Base-by-base conservation (phyloP, 2,329 filamentous ascomycete genomes). In the Penicillium sp. region DNA sequence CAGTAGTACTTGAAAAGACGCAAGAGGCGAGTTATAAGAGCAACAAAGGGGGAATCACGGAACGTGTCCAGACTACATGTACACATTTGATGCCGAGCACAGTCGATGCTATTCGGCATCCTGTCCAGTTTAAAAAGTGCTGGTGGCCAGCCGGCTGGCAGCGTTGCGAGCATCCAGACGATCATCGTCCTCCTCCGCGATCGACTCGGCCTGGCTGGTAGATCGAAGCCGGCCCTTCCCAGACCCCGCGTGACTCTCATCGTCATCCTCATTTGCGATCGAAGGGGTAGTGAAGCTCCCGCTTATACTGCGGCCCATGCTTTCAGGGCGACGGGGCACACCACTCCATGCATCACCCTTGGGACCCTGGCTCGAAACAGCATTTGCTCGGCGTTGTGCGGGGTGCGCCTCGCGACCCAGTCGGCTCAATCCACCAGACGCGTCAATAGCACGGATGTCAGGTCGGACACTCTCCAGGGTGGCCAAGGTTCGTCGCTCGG, bases 331-430 rank as follows among this genome's bases (percentile, higher is more conserved):
- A 55, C 94, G 84, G 29, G 92, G 90, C 23, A 97, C 91, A 51
- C 94, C 94, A 65, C 91, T 96, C 94, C 94, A 99, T 13, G 94
- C 88, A 72, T 99, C 94, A n/a, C 94, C 94, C 76, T 96, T 96
- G 43, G 94, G 93, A 0, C 94, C 94, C 74, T 99, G 94, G 65
- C 89, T 94, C 40, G 90, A 89, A 13, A 90, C 89, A 60, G 97
- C 75, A 71, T 85, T 93, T 21, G 87, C 75, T 55, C 93, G 85
- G 48, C 94, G 84, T 24, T 77, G 75, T 4, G 86, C 76, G 2
- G 94, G 93, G 69, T 96, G 91, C 13, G 89, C 79, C 74, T 99
- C 94, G 52, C 94, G 86, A 34, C 94, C 94, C 27, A 99, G 81
- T 34, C 94, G 85, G 65, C 89, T 94, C 39, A 99, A 83, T 9